A percentile compares a stretch with the other conserved stretches of the same genome.
These are phyloP conservation scores for Chrysopogon serrulatus DNA, from an alignment of 176 grass and related monocot genomes.

Conservation along the genomic window DNA sequence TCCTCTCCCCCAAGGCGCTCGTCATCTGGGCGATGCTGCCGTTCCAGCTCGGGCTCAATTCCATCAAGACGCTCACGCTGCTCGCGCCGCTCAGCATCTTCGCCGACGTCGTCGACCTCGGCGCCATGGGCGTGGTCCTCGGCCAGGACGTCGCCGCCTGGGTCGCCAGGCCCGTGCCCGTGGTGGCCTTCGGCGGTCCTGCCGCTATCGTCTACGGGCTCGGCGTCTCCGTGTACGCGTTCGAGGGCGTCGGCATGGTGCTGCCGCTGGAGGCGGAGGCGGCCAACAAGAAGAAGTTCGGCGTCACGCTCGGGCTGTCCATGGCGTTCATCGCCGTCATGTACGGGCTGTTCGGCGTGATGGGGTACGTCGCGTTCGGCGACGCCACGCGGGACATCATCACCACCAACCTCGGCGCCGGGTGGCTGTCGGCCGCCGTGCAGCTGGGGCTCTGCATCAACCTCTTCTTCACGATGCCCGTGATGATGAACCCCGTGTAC, in stretches of 20 bases:
- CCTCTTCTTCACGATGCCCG: conserved; percentile 96
- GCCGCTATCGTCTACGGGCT: conserved; percentile 65
- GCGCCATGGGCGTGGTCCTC: conserved; percentile 90
- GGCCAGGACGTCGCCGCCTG: conserved; percentile 62
- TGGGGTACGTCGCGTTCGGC: conserved; percentile 87
- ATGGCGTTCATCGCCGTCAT: conserved; percentile 83
- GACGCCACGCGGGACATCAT: conserved; percentile 86
- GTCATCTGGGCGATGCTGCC: conserved; percentile 83
- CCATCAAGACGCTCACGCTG: conserved; percentile 89
- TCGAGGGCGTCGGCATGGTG: conserved; percentile 96
- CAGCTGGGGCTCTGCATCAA: conserved; percentile 96
- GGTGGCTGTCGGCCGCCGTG: conserved; percentile 69
- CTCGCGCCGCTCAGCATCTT: conserved; percentile 93
- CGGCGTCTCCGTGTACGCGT: conserved; percentile 91
- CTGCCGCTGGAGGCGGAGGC: conserved; percentile 91
- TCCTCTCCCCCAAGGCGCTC: conserved; percentile 66
- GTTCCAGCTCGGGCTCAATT: conserved; percentile 95
- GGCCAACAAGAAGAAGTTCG: conserved; percentile 68
- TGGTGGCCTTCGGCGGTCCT: conserved; percentile 45
- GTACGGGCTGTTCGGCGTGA: conserved; percentile 74
- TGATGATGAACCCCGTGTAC: conserved; percentile 99
- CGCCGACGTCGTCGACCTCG: conserved; percentile 85
- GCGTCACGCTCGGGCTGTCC: conserved; percentile 64
- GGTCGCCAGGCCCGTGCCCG: conserved; percentile 32
- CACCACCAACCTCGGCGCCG: conserved; percentile 83